Evolutionary conservation across 495 filamentous ascomycete species (phyloP).

Genomic region (Daldinia grandis): DNA sequence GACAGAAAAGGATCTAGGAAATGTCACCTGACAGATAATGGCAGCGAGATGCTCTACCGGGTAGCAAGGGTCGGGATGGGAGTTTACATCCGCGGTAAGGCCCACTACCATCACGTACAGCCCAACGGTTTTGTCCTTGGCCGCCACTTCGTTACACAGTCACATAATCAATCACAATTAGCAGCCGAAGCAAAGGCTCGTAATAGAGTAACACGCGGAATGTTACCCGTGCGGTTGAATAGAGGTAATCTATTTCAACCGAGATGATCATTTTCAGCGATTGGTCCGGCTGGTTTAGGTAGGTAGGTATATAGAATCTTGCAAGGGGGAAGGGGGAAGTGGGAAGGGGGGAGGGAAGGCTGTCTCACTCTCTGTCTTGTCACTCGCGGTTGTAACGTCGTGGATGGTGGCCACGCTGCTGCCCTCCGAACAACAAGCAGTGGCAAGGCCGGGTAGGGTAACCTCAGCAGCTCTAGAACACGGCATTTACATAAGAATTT

Average conservation of each 20-base stretch:
- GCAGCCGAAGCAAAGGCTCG: not conserved
- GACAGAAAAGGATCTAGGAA: constrained; percentile 36
- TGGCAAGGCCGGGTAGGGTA: constrained; percentile 21
- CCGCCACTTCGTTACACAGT: constrained; percentile 40
- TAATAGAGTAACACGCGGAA: constrained; percentile 25
- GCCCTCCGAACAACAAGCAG: constrained; percentile 12
- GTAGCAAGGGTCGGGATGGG: constrained; percentile 45
- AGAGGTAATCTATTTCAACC: constrained; percentile 26
- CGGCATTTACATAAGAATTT: constrained; percentile 35
- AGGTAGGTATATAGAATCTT: constrained; percentile 30
- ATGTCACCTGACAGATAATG: constrained; percentile 44
- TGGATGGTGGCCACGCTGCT: constrained; percentile 9
- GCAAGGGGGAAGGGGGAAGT: not conserved
- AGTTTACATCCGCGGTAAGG: constrained; percentile 44
- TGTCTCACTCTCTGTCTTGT: constrained; percentile 3
- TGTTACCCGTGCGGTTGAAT: constrained; percentile 23
- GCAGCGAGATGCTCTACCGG: constrained; percentile 40
- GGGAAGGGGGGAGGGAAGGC: too few species aligned
- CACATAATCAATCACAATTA: constrained; percentile 35
- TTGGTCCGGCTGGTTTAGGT: constrained; percentile 27
- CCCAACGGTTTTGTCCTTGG: constrained; percentile 32
- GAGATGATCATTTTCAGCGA: constrained; percentile 21
- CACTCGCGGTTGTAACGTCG: constrained; percentile 16
- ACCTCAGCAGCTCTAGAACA: constrained; percentile 29
- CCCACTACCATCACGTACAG: constrained; percentile 33